phyloP scores from a whole-genome alignment of 345 rosid genomes.

The Litchi chinensis region DNA sequence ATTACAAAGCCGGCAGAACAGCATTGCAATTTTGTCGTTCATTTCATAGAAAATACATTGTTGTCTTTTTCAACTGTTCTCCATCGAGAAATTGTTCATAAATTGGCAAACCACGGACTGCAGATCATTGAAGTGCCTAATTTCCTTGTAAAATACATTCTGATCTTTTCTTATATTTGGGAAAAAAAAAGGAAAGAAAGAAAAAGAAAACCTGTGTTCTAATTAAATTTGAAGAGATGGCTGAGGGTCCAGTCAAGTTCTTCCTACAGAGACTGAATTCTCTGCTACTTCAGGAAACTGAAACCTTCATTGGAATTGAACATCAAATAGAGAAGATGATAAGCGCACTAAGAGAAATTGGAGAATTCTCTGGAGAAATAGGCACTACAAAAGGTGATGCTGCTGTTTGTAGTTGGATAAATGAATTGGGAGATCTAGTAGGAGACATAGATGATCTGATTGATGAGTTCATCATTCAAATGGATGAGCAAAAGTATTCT shows the following conservation, averaged over 20 bases:
- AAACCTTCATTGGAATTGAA: constrained; percentile 26
- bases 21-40: not conserved
- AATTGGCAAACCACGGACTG: not conserved
- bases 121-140: not conserved
- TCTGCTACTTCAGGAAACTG: constrained; percentile 15
- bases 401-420: constrained; percentile 18
- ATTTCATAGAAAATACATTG: not conserved
- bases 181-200: too few relatives aligned
- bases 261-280: constrained; percentile 32
- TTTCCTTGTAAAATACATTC: not conserved
- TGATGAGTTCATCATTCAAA: constrained; percentile 35
- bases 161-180: not conserved
- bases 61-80: not conserved
- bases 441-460: constrained; percentile 30
- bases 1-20: not conserved
- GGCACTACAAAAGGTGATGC: constrained; percentile 17
- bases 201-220: not conserved
- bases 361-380: constrained; percentile 6
- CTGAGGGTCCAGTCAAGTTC: constrained; percentile 32
- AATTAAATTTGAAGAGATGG: constrained; percentile 26
- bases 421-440: constrained; percentile 7
- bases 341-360: constrained; percentile 20
- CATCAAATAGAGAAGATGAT: constrained; percentile 15
- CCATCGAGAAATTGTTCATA: not conserved
- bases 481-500: constrained; percentile 20